phyloP scores from a whole-genome alignment of 176 grass and related monocot species.

The Oryza meyeriana region DNA sequence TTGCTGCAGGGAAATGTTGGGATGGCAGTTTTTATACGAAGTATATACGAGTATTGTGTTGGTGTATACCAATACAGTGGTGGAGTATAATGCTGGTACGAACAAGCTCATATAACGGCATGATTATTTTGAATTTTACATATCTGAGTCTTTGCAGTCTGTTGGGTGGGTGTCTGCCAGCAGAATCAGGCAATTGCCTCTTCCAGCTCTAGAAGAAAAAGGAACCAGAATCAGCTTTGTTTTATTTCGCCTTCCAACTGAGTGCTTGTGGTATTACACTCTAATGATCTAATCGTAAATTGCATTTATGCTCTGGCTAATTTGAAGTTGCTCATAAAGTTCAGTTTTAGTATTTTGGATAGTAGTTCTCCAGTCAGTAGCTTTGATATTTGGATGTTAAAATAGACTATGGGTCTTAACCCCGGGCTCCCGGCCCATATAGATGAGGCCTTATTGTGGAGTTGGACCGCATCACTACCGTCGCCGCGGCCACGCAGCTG shows the following conservation, averaged over 20 bases:
- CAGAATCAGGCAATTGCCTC: neutral
- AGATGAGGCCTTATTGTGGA: constrained; percentile 43
- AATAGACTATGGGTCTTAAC: neutral
- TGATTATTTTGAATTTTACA: neutral
- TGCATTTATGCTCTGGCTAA: neutral
- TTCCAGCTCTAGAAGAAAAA: neutral
- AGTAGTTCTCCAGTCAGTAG: neutral
- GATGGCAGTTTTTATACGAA: neutral
- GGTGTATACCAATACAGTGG: neutral
- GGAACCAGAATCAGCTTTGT: neutral
- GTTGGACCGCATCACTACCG: constrained; percentile 56
- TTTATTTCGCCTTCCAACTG: too few species aligned
- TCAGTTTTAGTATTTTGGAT: too few species aligned
- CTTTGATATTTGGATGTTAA: neutral
- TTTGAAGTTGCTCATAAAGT: neutral
- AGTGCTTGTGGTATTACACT: too few species aligned
- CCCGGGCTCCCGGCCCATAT: neutral
- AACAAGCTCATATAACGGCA: neutral
- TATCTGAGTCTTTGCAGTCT: neutral
- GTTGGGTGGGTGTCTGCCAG: too few species aligned
- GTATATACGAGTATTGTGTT: constrained; percentile 27
- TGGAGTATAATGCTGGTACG: neutral
- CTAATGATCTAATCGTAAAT: neutral
- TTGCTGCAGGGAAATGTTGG: neutral
- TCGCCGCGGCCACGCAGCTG: constrained; percentile 70